Percentiles rank a stretch among this genome's conserved stretches.
Conservation (phyloP, 306 rosid species). For the Cucumis sativus region Cucumber_9930_V3 NC_026656.2:14030001-14030500, state of each 20-base stretch:
- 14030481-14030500: constrained; percentile 67
- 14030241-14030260: constrained; percentile 57
- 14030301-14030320: constrained; percentile 96
- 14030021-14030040: constrained; percentile 58
- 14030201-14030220: constrained; percentile 49
- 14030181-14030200: constrained; percentile 58
- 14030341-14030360: constrained; percentile 66
- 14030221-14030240: constrained; percentile 75
- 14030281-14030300: constrained; percentile 76
- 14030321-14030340: constrained; percentile 63
- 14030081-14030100: constrained; percentile 67
- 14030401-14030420: constrained; percentile 47
- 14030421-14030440: constrained; percentile 29
- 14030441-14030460: constrained; percentile 41
- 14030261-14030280: constrained; percentile 56
- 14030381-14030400: constrained; percentile 80
- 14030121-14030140: constrained; percentile 49
- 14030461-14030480: constrained; percentile 40
- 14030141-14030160: constrained; percentile 49
- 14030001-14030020: constrained; percentile 81
- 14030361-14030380: constrained; percentile 78
- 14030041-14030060: constrained; percentile 35
- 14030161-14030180: constrained; percentile 59
- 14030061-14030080: constrained; percentile 92
- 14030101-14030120: constrained; percentile 85